Percentiles rank a stretch among this genome's conserved stretches.
Conservation (phyloP, 768 basidiomycete species). For the Boletus eberwhitei region DNA sequence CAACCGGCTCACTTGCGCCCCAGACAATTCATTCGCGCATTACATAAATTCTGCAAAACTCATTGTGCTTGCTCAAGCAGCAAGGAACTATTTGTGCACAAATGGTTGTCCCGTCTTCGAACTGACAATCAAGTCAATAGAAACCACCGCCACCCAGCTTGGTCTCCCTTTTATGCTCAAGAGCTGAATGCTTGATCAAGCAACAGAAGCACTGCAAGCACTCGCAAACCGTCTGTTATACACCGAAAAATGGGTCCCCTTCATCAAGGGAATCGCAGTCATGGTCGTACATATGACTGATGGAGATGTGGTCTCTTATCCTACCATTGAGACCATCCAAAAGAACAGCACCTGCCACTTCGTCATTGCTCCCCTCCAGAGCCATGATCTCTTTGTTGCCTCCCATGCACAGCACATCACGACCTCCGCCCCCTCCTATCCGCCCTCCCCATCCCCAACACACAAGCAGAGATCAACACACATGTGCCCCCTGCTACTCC, state of each 20-base stretch:
- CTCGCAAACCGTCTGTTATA: conserved; percentile 76
- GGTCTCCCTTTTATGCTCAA: conserved; percentile 96
- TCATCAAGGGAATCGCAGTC: conserved; percentile 87
- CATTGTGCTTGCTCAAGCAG: conserved; percentile 61
- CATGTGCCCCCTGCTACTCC: conserved; percentile 45
- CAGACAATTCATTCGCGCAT: too few relatives aligned
- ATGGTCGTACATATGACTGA: conserved; percentile 86
- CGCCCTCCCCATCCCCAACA: conserved; percentile 46
- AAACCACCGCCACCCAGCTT: conserved; percentile 50
- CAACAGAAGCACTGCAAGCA: conserved; percentile 45
- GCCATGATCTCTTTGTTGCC: conserved; percentile 49
- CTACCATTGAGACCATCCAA: conserved; percentile 92
- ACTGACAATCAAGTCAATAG: conserved; percentile 47
- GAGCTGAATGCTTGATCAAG: conserved; percentile 55
- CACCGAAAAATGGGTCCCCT: conserved; percentile 92
- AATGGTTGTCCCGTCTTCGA: conserved; percentile 58
- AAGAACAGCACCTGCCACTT: conserved; percentile 92
- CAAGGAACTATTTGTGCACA: conserved; percentile 54
- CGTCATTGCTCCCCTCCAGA: conserved; percentile 84
- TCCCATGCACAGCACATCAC: conserved; percentile 67
- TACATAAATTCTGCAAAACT: too few relatives aligned
- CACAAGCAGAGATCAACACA: conserved; percentile 45
- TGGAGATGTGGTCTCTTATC: conserved; percentile 81
- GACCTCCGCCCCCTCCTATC: conserved; percentile 73
- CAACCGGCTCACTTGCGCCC: too few relatives aligned